phyloP scores from a whole-genome alignment of 768 basidiomycete genomes.

The Lentinula detonsa region DNA sequence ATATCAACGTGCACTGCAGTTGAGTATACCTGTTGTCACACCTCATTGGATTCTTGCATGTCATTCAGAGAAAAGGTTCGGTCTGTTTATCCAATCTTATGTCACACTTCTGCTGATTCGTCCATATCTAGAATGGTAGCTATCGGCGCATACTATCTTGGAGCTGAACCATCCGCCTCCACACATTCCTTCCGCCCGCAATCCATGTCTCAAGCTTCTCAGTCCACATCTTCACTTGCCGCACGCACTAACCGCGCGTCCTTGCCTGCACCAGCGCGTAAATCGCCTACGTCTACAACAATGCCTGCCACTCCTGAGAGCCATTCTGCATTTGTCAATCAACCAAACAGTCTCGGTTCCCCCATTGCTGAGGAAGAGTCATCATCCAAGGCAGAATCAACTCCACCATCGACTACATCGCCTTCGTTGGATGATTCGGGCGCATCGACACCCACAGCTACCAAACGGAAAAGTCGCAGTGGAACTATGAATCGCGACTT shows the following conservation, averaged over 20 bases:
- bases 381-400: background rate
- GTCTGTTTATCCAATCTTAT: background rate
- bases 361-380: constrained; percentile 1
- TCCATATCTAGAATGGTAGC: constrained; percentile 69
- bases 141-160: constrained; percentile 79
- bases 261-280: constrained; percentile 54
- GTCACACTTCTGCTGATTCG: background rate
- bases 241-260: constrained; percentile 54
- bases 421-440: constrained; percentile 21
- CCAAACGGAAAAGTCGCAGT: constrained; percentile 43
- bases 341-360: constrained; percentile 15
- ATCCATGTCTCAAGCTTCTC: constrained; percentile 69
- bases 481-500: constrained; percentile 79
- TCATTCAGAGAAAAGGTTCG: constrained; percentile 73
- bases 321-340: constrained; percentile 34
- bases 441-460: constrained; percentile 11
- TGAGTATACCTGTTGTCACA: constrained; percentile 92
- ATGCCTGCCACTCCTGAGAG: constrained; percentile 18
- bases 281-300: constrained; percentile 30
- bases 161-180: constrained; percentile 48
- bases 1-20: constrained; percentile 91
- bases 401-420: background rate
- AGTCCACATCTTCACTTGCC: constrained; percentile 23
- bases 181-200: constrained; percentile 52
- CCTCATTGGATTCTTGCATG: constrained; percentile 95